Evolutionary conservation across 192 early-diverging fungal species (phyloP), one percentile per base, ranked within the genome.

Genomic region (Haplosporangium gracile): DNA sequence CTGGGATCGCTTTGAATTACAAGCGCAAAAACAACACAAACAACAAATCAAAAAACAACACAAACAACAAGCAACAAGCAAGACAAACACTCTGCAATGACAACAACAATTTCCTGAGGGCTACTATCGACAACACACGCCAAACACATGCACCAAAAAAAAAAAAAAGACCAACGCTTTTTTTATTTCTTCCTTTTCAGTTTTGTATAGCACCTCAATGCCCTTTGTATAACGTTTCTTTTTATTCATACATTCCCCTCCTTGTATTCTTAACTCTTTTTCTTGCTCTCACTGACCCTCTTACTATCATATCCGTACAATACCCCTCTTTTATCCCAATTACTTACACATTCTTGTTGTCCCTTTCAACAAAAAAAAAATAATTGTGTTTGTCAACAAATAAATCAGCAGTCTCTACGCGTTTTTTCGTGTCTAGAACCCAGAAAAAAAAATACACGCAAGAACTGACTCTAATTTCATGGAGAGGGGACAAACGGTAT

Each of bases 261-360:
- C n/a, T 11, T 45, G 34, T 78, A 63, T 45, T 79, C 55, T 40
- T 69, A 73, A 26, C n/a, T 45, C 45, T 7, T 70, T n/a, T 60
- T 60, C 24, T 60, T 60, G 9, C 6, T 60, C 11, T 36, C 49
- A 34, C 26, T 72, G 68, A 32, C 38, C 18, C 16, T 26, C 22
- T 70, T 29, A 13, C 47, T 69, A 47, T 47, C 57, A 65, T 43
- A 45, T 45, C 71, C 71, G 26, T 45, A 45, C 42, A 45, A 72
- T 72, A 75, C 74, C 74, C 53, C 6, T 16, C 24, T 45, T 70
- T 70, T 10, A 9, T 38, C 11, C 7, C 42, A 42, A 72, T 26
- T 72, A 26, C 43, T 29, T 72, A 39, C 9, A 9, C 22, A 22
- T 38, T 60, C 9, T 32, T 29, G 11, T 4, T 65, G 15, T 65